Evolutionary conservation across 2,329 filamentous ascomycete species (phyloP).

Genomic region (Pseudopyrenochaeta lycopersici): DNA sequence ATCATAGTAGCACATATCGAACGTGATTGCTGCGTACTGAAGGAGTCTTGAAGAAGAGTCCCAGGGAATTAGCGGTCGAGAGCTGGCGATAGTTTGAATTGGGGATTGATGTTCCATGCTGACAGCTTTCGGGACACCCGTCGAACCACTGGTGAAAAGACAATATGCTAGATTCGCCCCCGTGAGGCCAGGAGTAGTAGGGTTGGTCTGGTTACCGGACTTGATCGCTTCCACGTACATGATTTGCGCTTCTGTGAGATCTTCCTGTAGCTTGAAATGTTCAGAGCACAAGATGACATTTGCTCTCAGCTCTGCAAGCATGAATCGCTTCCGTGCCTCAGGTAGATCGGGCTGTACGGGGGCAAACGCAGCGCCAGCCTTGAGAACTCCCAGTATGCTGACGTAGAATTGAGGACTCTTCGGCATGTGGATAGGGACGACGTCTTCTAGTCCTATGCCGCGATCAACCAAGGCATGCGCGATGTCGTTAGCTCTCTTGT

Average conservation of each 20-base stretch:
- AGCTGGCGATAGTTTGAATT: constrained; percentile 53
- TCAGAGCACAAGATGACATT: constrained; percentile 37
- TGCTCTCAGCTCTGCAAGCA: constrained; percentile 45
- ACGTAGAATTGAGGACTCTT: constrained; percentile 49
- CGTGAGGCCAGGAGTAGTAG: constrained; percentile 32
- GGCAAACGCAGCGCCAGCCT: constrained; percentile 50
- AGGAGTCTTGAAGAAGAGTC: constrained; percentile 47
- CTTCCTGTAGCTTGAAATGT: not conserved
- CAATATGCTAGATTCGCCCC: constrained; percentile 51
- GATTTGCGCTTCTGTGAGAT: constrained; percentile 5
- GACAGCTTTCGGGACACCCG: constrained; percentile 55
- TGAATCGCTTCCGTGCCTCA: constrained; percentile 43
- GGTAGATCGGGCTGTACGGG: constrained; percentile 49
- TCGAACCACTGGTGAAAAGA: constrained; percentile 56
- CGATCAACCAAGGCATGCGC: constrained; percentile 38
- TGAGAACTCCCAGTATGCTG: constrained; percentile 51
- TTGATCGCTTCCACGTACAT: constrained; percentile 28
- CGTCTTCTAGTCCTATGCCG: constrained; percentile 38
- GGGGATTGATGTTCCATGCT: constrained; percentile 53
- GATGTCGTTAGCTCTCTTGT: constrained; percentile 43
- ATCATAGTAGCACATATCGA: constrained; percentile 60
- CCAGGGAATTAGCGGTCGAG: constrained; percentile 52
- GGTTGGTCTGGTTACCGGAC: constrained; percentile 26
- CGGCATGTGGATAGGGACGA: constrained; percentile 46
- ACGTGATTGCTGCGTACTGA: constrained; percentile 55